Conservation (phyloP, 768 basidiomycete species). For the Antrodiella citrinella region DNA sequence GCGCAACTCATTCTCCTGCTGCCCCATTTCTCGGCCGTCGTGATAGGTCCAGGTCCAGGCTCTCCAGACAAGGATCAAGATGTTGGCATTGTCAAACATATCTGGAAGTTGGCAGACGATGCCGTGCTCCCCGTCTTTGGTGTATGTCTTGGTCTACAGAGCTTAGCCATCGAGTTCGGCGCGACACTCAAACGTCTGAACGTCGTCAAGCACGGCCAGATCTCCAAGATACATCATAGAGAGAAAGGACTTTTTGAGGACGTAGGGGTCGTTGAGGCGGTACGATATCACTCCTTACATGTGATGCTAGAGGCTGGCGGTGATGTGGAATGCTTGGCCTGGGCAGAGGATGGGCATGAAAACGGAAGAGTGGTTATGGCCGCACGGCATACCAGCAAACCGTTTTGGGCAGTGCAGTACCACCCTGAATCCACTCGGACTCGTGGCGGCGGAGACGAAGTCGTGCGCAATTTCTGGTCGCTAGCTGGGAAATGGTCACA, state of each 20-base stretch:
- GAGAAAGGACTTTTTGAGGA: conserved; percentile 55
- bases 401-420: conserved; percentile 87
- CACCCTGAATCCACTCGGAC: conserved; percentile 83
- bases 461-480: conserved; percentile 68
- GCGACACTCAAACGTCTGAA: conserved; percentile 50
- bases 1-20: conserved; percentile 46
- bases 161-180: conserved; percentile 58
- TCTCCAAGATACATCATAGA: conserved; percentile 54
- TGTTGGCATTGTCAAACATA: conserved; percentile 58
- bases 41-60: conserved; percentile 78
- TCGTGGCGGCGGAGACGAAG: conserved; percentile 54
- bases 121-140: conserved; percentile 67
- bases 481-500: conserved; percentile 53
- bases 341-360: conserved; percentile 60
- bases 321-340: conserved; percentile 60
- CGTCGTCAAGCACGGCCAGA: conserved; percentile 74
- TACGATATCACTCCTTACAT: conserved; percentile 78
- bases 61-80: conserved; percentile 57
- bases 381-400: conserved; percentile 48
- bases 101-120: conserved; percentile 55
- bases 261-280: conserved; percentile 46
- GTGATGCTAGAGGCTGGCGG: conserved; percentile 37
- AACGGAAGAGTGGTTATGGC: conserved; percentile 74
- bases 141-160: conserved; percentile 79
- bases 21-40: conserved; percentile 53